Base-by-base conservation (phyloP, 1,284 basidiomycete genomes). In the Erythrobasidium hasegawianum region DNA sequence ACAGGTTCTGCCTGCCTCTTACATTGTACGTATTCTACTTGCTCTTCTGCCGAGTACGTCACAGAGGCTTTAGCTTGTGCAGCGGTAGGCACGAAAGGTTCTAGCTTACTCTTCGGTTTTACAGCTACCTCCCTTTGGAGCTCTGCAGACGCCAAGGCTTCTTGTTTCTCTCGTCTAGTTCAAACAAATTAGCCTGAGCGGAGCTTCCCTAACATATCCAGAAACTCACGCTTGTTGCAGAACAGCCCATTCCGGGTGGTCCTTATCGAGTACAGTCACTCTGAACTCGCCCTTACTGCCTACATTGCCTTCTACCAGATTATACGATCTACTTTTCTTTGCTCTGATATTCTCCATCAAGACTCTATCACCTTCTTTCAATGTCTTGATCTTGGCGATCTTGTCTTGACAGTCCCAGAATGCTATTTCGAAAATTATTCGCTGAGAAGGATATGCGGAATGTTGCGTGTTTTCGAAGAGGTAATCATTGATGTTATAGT, bases 261-360 rank as follows among this genome's bases (percentile, higher is more conserved):
- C 39, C 2, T 20, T 39, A 8, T 43, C 29, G 22, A 65, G 49
- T 24, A 26, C 38, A 9, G 43, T 57, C 18, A 65, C 56, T 2
- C 38, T 57, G 38, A 58, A 57, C 8, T 22, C 13, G 20, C 41
- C 50, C 7, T 41, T 22, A 55, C 50, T 55, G 2, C 62, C 62
- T 1, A 65, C 55, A 18, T 65, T 55, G 9, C 62, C 62, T 47
- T 65, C 62, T 9, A 65, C 45, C 18, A 49, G 57, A 10, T 39
- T 47, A 14, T 58, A 56, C 43, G 22, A 18, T 16, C 27, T 57
- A 22, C 53, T 56, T 24, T 49, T 24, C 29, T 58, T 65, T n/a
- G 22, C 22, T 11, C 55, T 43, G 7, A 65, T 47, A 18, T 52
- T 41, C 45, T 49, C 22, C 8, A 65, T 43, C 1, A 58, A 9